Base-by-base conservation (phyloP, 441 rosid genomes). In the Erodium trifolium region DNA sequence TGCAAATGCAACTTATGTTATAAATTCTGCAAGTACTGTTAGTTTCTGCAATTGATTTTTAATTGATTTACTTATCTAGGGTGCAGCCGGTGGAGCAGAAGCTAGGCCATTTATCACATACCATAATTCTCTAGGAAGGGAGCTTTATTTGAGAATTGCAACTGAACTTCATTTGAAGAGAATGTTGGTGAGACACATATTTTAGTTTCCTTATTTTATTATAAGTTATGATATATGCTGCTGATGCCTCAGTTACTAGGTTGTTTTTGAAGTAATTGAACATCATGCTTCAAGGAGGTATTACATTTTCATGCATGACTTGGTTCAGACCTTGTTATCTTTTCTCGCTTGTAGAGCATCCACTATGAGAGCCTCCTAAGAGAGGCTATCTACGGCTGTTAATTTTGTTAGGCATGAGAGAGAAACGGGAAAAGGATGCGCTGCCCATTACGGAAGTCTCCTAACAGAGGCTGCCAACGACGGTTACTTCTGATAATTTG, bases 61-160 rank as follows among this genome's bases (percentile, higher is more conserved):
- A 63, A 82, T 84, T 57, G 69, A 77, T 76, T 82, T 82, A 59
- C 73, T 74, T 64, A 67, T 74, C 81, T 80, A 91, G 97, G 96
- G 96, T 78, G 97, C 95, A 84, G 99, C 95, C 74, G 99, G 99
- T 78, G 95, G 99, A 80, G 53, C 53, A 47, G 53, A 47, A 47
- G 53, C 53, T 12, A 47, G 53, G 53, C 53, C 53, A 3, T 47
- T 47, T 47, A 47, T 47, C 13, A 47, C 53, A 47, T n/a, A 47
- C 14, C 53, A 47, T n/a, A 47, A 47, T 47, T 47, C 53, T 47
- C 53, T 47, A 3, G 53, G 53, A 47, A 47, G 53, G 53, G 53
- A 47, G 2, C 53, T 47, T 47, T 47, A 47, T 47, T 47, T 47
- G 53, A 47, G 53, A 47, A 47, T 47, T 47, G 53, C 53, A 12